These are phyloP conservation scores for Lantana camara DNA, from an alignment of 257 asterid species.

Conservation along the genomic window DNA sequence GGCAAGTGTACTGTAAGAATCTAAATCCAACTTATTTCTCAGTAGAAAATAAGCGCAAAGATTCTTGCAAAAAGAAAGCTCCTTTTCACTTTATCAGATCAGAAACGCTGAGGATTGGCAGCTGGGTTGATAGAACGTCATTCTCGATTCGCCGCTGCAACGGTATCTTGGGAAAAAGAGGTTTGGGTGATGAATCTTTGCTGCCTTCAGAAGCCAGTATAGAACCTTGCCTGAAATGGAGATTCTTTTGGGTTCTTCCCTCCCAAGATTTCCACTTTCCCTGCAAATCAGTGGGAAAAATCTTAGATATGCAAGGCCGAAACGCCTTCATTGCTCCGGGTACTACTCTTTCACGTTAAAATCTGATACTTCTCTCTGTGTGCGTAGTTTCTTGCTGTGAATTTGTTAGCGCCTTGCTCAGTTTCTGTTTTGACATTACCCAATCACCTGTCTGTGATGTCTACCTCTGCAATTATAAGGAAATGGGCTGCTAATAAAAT, in stretches of 20 bases:
- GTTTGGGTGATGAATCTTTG: background rate
- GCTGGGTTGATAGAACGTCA: background rate
- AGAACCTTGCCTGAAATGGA: slow-evolving; percentile 23
- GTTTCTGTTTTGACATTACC: background rate
- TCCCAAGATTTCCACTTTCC: slow-evolving; percentile 20
- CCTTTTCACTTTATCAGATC: too few relatives aligned
- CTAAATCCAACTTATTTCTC: too few relatives aligned
- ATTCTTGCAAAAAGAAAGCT: too few relatives aligned
- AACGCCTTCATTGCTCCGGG: slow-evolving; percentile 37
- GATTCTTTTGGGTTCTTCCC: slow-evolving; percentile 33
- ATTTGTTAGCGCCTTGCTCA: background rate
- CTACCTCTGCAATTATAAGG: background rate
- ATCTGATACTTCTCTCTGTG: background rate
- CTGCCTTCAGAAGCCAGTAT: background rate
- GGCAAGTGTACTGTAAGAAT: too few relatives aligned
- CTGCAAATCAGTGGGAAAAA: slow-evolving; percentile 5
- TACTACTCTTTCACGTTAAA: slow-evolving; percentile 15
- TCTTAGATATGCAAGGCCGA: slow-evolving; percentile 22
- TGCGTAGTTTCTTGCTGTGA: background rate
- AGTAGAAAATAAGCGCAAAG: too few relatives aligned
- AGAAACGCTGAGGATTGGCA: background rate
- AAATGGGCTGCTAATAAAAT: background rate
- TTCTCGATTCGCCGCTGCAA: background rate
- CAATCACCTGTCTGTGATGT: background rate
- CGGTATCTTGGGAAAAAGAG: background rate